Percentiles rank a stretch among this genome's conserved stretches.
Evolutionary conservation across 2,329 filamentous ascomycete species (phyloP).

Genomic region (Claviceps maximensis): DNA sequence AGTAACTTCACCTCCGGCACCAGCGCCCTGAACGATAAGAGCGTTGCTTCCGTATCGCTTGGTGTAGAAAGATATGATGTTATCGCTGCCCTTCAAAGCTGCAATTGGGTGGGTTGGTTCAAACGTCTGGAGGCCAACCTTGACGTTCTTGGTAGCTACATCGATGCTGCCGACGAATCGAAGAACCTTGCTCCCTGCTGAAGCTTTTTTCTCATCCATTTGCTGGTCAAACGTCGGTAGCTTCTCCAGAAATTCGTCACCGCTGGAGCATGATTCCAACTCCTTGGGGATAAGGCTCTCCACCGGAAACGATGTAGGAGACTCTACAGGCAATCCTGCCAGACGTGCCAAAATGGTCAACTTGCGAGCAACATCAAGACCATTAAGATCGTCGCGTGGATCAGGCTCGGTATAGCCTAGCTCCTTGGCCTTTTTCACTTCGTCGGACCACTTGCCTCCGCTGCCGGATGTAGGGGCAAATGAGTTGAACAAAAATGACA

Average conservation of each 20-base stretch:
- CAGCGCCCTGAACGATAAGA: constrained; percentile 86
- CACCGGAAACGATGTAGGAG: constrained; percentile 81
- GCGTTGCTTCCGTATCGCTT: constrained; percentile 85
- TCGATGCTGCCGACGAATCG: constrained; percentile 92
- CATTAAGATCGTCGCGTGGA: constrained; percentile 75
- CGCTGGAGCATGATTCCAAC: constrained; percentile 61
- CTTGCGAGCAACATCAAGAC: constrained; percentile 86
- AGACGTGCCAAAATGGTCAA: constrained; percentile 86
- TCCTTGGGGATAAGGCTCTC: constrained; percentile 85
- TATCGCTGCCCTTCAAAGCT: constrained; percentile 89
- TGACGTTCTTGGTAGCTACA: constrained; percentile 64
- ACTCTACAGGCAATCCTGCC: constrained; percentile 67
- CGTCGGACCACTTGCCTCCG: constrained; percentile 77
- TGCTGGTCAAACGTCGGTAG: constrained; percentile 73
- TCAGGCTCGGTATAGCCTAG: constrained; percentile 88
- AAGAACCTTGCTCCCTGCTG: constrained; percentile 82
- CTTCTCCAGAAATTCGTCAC: constrained; percentile 73
- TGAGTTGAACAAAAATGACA: constrained; percentile 96
- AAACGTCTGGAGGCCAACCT: constrained; percentile 84
- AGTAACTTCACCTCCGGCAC: constrained; percentile 87
- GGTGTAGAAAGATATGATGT: constrained; percentile 98
- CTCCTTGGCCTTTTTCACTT: constrained; percentile 84
- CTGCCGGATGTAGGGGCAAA: constrained; percentile 69
- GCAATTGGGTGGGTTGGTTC: constrained; percentile 85
- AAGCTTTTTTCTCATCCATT: constrained; percentile 80